Base-by-base conservation (phyloP, 495 filamentous ascomycete species). In the Durotheca rogersii region DNA sequence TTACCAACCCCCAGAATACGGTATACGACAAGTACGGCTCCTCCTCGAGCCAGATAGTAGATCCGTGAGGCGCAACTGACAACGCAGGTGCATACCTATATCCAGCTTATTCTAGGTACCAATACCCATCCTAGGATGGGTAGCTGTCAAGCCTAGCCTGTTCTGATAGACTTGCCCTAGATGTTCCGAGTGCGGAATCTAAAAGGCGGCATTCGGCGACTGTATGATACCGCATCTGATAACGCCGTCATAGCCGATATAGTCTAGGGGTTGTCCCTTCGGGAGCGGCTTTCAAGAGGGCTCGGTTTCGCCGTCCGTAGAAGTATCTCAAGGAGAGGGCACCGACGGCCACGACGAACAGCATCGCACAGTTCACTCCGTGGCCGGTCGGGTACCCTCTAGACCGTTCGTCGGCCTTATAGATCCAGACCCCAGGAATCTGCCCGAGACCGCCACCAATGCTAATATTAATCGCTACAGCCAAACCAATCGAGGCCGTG, bases 371-470 rank as follows among this genome's bases (percentile, higher is more conserved):
- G 50, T 80, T 80, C 7, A 68, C 69, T 45, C 72, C 77, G 43
- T 77, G 83, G 0, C 85, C 86, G 0, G 85, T 89, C 2, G 85
- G 84, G 66, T 84, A 89, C 0, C 85, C 85, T 3, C 36, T 69
- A 19, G 66, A 59, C 11, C 71, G 75, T 63, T 89, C 84, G 16
- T 81, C 69, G 0, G 74, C 67, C 56, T 83, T 84, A 65, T 87
- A 89, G 38, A 89, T 87, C 83, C 83, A 89, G 2, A 88, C 83
- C 0, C 84, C 83, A 0, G 80, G 80, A 16, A 88, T 87, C 63
- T 87, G 83, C 0, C 84, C 85, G 0, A 83, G 74, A 0, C 81
- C 83, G 12, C 66, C 72, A 0, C 84, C 85, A 38, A 86, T 73
- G 2, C 76, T 79, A n/a, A 86, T 77, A 49, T 87, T 88, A 45